A percentile compares a stretch with the other conserved stretches of the same genome.
Conservation (phyloP, 768 basidiomycete genomes). For the Agaricus sinodeliciosus region DNA sequence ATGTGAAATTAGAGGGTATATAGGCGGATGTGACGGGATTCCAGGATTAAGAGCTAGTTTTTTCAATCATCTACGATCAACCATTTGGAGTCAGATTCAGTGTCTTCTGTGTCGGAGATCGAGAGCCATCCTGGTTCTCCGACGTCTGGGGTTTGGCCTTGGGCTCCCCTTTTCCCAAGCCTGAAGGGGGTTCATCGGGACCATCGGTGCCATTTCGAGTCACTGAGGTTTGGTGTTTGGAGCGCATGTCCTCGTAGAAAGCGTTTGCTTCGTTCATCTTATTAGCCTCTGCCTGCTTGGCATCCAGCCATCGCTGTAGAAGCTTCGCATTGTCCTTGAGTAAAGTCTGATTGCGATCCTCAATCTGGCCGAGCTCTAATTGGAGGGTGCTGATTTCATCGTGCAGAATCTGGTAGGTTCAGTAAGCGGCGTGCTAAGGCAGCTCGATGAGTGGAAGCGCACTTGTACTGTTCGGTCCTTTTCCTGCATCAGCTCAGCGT, state of each 20-base stretch:
- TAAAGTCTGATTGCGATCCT: conserved; percentile 80
- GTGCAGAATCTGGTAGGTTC: conserved; percentile 64
- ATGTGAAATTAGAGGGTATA: conserved; percentile 27
- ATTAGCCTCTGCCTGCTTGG: conserved; percentile 88
- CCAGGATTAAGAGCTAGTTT: conserved; percentile 5
- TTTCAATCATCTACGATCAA: conserved; percentile 52
- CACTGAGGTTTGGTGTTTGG: conserved; percentile 56
- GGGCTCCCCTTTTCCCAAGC: conserved; percentile 69
- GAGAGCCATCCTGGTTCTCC: conserved; percentile 66
- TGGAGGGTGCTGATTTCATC: conserved; percentile 93
- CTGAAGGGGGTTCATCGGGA: conserved; percentile 23
- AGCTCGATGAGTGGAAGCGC: conserved; percentile 20
- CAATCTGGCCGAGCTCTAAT: conserved; percentile 85
- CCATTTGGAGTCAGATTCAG: conserved; percentile 92
- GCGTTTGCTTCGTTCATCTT: conserved; percentile 93
- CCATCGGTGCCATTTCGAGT: conserved; percentile 44
- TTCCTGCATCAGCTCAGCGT: conserved; percentile 79
- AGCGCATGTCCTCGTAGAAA: conserved; percentile 84
- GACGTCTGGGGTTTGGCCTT: conserved; percentile 37
- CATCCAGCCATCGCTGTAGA: conserved; percentile 94
- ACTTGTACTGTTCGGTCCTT: conserved; percentile 90
- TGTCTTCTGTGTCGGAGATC: conserved; percentile 61
- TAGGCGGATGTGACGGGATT: conserved; percentile 10
- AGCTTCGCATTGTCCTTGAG: conserved; percentile 92
- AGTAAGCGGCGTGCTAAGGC: conserved; percentile 7